Conservation (phyloP, 2,329 filamentous ascomycete species). For the Mariannaea elegans region DNA sequence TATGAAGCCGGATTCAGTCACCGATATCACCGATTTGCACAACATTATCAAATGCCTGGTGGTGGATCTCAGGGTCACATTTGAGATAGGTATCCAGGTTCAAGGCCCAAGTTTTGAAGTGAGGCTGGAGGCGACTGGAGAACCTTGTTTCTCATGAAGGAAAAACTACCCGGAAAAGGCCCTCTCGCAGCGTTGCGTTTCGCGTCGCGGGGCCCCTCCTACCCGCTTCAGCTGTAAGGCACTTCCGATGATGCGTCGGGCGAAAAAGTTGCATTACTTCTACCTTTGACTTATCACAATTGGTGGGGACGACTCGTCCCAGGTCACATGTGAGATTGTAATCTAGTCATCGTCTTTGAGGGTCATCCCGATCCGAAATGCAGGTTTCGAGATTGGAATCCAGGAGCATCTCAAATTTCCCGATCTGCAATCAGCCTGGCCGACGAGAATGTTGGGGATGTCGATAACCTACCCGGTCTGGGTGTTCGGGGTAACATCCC, state of each 20-base stretch:
- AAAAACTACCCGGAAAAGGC: constrained; percentile 22
- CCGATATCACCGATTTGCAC: constrained; percentile 24
- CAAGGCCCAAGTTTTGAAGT: constrained; percentile 14
- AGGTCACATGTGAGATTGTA: constrained; percentile 29
- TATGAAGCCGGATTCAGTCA: constrained; percentile 19
- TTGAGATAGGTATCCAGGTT: constrained; percentile 3
- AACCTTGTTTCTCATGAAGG: constrained; percentile 22
- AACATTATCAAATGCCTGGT: constrained; percentile 12
- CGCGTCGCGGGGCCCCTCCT: constrained; percentile 22
- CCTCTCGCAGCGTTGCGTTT: constrained; percentile 2
- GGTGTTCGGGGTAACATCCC: constrained; percentile 10
- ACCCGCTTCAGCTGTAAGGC: constrained; percentile 7
- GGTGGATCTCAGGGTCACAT: constrained; percentile 7
- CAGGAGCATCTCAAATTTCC: constrained; percentile 12
- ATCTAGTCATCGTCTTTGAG: constrained; percentile 25
- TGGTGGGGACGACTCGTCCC: constrained; percentile 29
- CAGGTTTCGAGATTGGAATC: constrained; percentile 30
- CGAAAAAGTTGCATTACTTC: constrained; percentile 17
- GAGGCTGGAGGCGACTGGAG: constrained; percentile 16
- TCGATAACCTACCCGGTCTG: constrained; percentile 14
- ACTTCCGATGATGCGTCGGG: constrained; percentile 14
- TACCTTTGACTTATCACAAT: constrained; percentile 30
- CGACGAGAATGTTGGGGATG: constrained; percentile 7
- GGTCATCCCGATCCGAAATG: constrained; percentile 30
- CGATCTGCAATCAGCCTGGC: constrained; percentile 20